Conservation (phyloP, 2,329 filamentous ascomycete genomes). For the Chaetomium globosum region DNA sequence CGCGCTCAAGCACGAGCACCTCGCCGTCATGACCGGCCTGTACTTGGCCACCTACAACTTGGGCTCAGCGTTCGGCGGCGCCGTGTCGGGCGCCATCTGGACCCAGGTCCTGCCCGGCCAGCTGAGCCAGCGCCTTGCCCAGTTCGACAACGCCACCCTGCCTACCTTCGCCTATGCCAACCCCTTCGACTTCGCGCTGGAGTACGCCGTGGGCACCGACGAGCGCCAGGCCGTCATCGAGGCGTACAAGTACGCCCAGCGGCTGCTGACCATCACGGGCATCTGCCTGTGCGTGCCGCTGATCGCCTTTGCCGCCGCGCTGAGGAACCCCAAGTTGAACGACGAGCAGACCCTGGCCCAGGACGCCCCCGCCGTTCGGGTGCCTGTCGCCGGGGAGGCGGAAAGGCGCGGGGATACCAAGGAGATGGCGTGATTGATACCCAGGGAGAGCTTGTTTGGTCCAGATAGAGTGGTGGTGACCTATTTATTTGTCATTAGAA, state of each 20-base stretch:
- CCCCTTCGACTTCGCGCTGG: slow-evolving; percentile 41
- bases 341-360: slow-evolving; percentile 45
- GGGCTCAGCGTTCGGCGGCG: slow-evolving; percentile 62
- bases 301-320: slow-evolving; percentile 47
- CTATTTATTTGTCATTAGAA: not conserved
- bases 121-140: slow-evolving; percentile 42
- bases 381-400: not conserved
- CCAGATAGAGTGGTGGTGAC: not conserved
- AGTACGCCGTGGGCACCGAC: slow-evolving; percentile 48
- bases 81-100: slow-evolving; percentile 65
- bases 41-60: slow-evolving; percentile 66
- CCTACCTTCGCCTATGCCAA: slow-evolving; percentile 43
- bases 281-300: slow-evolving; percentile 54
- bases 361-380: slow-evolving; percentile 3
- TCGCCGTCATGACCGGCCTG: slow-evolving; percentile 66
- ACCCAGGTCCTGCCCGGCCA: slow-evolving; percentile 56
- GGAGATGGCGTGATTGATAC: slow-evolving; percentile 3
- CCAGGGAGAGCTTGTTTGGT: not conserved
- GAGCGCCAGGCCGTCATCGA: slow-evolving; percentile 49
- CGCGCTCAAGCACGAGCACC: slow-evolving; percentile 51
- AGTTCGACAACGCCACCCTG: slow-evolving; percentile 45
- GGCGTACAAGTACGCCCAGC: slow-evolving; percentile 53
- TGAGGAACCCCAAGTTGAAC: slow-evolving; percentile 53
- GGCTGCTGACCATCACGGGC: slow-evolving; percentile 52
- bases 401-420: not conserved